Percentiles rank a stretch among this genome's conserved stretches.
phyloP scores from a whole-genome alignment of 179 eudicot species.

The Vitellaria paradoxa region DNA sequence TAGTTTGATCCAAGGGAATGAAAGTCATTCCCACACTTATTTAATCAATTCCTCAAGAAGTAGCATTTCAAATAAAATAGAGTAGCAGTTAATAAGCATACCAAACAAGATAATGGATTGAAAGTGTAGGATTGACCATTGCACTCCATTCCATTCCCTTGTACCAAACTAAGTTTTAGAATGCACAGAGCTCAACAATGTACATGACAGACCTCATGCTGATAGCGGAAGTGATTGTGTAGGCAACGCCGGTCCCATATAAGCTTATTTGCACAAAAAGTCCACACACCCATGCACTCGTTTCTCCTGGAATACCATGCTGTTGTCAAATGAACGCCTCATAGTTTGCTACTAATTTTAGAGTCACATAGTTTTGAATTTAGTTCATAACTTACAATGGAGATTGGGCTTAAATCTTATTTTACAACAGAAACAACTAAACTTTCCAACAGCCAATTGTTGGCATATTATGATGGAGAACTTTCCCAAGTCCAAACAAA shows the following conservation, averaged over 20 bases:
- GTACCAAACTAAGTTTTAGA: no score
- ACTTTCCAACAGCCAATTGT: not conserved
- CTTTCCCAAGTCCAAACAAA: not conserved
- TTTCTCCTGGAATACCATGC: conserved; percentile 5
- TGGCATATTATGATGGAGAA: not conserved
- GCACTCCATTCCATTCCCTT: no score
- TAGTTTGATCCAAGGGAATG: not conserved
- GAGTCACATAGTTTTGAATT: not conserved
- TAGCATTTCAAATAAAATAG: no score
- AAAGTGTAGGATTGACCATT: no score
- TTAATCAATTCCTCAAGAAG: no score
- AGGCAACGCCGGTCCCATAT: conserved; percentile 15
- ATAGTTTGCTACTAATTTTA: no score
- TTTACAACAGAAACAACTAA: not conserved
- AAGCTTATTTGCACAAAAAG: conserved; percentile 2
- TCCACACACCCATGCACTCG: conserved; percentile 9
- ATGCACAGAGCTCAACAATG: not conserved
- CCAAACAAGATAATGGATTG: no score
- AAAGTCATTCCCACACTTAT: no score
- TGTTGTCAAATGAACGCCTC: not conserved
- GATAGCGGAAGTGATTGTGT: conserved; percentile 22
- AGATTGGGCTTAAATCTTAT: not conserved
- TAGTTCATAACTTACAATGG: not conserved
- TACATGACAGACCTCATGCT: conserved; percentile 14
- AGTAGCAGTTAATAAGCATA: no score